A percentile compares a stretch with the other conserved stretches of the same genome.
Evolutionary conservation across 306 rosid species (phyloP).

Genomic region (Dalbergia cochinchinensis): DNA sequence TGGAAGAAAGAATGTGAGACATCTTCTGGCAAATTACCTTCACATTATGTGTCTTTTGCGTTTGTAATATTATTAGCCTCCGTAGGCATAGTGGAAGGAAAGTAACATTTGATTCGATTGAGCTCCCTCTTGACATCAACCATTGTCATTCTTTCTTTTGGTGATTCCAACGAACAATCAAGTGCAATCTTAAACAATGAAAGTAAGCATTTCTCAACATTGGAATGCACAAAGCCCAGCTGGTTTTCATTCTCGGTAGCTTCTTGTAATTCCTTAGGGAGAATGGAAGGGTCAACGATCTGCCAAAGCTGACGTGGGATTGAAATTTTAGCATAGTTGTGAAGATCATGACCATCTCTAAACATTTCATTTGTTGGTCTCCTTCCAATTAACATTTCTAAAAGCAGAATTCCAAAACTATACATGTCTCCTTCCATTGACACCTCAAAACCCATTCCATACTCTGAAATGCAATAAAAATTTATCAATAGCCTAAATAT

Average conservation of each 20-base stretch:
- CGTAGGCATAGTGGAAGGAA: background rate
- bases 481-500: no score
- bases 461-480: constrained; percentile 26
- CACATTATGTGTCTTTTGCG: background rate
- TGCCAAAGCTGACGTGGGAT: constrained; percentile 36
- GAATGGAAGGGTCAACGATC: constrained; percentile 23
- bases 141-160: constrained; percentile 42
- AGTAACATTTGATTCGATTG: background rate
- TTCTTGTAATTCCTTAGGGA: background rate
- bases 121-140: constrained; percentile 42
- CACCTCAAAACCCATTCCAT: constrained; percentile 44
- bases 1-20: no score
- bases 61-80: background rate
- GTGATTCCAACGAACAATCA: constrained; percentile 43
- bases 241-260: background rate
- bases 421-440: constrained; percentile 48
- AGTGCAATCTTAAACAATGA: constrained; percentile 45
- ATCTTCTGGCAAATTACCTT: background rate
- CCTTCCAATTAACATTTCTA: constrained; percentile 53
- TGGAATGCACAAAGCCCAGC: background rate
- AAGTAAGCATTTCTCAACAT: constrained; percentile 18
- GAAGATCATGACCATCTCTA: constrained; percentile 39
- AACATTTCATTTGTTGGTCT: constrained; percentile 53
- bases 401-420: constrained; percentile 54
- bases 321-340: constrained; percentile 32